Evolutionary conservation across 257 asterid species (phyloP).

Genomic region (Scutellaria barbata): DNA sequence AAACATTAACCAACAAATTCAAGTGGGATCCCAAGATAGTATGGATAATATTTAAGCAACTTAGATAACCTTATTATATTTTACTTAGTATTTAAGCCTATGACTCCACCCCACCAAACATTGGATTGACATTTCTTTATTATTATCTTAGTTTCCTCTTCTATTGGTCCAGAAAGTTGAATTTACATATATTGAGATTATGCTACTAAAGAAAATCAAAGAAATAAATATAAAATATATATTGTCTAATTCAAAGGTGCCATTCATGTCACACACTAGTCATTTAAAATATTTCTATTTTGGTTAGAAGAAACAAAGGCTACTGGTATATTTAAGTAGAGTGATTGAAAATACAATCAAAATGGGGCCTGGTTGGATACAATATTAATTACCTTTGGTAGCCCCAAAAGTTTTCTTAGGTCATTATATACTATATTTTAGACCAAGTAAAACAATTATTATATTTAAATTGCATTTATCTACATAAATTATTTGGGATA

Average conservation of each 20-base stretch:
- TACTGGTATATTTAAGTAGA: conserved; percentile 34
- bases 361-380: conserved; percentile 38
- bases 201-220: conserved; percentile 20
- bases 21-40: conserved; percentile 55
- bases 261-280: conserved; percentile 56
- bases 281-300: conserved; percentile 35
- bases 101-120: conserved; percentile 62
- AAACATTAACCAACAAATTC: conserved; percentile 66
- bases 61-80: conserved; percentile 27
- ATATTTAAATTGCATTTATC: conserved; percentile 5
- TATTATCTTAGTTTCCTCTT: conserved; percentile 41
- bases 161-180: conserved; percentile 73
- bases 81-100: conserved; percentile 67
- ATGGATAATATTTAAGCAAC: conserved; percentile 56
- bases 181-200: conserved; percentile 41
- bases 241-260: conserved; percentile 58
- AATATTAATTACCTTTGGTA: conserved; percentile 42
- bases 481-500: background rate
- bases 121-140: conserved; percentile 35
- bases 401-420: conserved; percentile 38
- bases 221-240: conserved; percentile 37
- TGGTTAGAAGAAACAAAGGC: conserved; percentile 42
- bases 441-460: conserved; percentile 44
- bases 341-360: conserved; percentile 37
- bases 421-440: conserved; percentile 18